Percentiles rank a stretch among this genome's conserved stretches.
phyloP scores from a whole-genome alignment of 345 rosid species.

The Arabis hirsuta region DNA sequence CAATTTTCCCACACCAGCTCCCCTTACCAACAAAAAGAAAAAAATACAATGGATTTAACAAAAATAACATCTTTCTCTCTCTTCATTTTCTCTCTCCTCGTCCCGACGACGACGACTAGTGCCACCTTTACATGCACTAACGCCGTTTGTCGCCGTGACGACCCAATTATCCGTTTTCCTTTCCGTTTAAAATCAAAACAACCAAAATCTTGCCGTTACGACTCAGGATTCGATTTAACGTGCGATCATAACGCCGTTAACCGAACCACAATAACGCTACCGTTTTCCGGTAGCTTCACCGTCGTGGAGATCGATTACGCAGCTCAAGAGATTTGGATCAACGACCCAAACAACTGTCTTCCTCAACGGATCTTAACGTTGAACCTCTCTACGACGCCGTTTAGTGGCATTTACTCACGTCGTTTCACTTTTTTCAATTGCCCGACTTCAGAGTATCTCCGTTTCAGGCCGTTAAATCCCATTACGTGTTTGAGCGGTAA shows the following conservation, averaged over 20 bases:
- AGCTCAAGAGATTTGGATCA: conserved; percentile 67
- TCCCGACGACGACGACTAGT: conserved; percentile 25
- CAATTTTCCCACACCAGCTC: conserved; percentile 8
- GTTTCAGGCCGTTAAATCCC: conserved; percentile 48
- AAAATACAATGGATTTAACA: conserved; percentile 33
- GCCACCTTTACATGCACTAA: conserved; percentile 42
- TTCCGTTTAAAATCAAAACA: conserved; percentile 55
- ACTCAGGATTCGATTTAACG: conserved; percentile 55
- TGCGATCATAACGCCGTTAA: conserved; percentile 49
- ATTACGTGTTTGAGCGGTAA: conserved; percentile 61
- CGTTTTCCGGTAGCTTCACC: conserved; percentile 53
- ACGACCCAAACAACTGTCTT: conserved; percentile 64
- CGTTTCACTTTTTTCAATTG: conserved; percentile 65
- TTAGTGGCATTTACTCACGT: conserved; percentile 48
- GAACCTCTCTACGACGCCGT: conserved; percentile 62
- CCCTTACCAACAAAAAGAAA: not conserved
- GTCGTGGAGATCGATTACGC: conserved; percentile 60
- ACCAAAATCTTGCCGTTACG: conserved; percentile 53
- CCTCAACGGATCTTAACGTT: conserved; percentile 61
- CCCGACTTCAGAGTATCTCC: conserved; percentile 44
- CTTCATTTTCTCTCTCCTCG: conserved; percentile 27
- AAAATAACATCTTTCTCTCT: conserved; percentile 26
- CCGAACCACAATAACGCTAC: conserved; percentile 46
- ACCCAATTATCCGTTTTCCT: conserved; percentile 60
- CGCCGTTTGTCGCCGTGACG: conserved; percentile 47